A percentile compares a stretch with the other conserved stretches of the same genome.
Conservation (phyloP, 2,329 filamentous ascomycete genomes). For the Orbilia javanica region DNA sequence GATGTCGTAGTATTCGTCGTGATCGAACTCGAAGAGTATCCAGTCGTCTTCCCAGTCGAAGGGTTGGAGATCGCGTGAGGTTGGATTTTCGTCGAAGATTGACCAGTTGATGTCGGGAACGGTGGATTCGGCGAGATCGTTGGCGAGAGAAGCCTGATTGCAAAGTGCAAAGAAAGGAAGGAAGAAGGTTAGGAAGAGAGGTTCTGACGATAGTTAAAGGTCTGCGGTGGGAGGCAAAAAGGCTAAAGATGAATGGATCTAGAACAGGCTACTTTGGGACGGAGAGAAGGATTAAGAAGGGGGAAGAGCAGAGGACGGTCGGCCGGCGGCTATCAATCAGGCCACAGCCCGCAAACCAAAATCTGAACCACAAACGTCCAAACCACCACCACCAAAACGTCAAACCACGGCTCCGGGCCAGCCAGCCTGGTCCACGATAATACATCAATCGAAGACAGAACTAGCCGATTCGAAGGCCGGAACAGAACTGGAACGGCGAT, state of each 20-base stretch:
- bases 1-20: slow-evolving; percentile 57
- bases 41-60: slow-evolving; percentile 57
- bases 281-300: not conserved
- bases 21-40: slow-evolving; percentile 57
- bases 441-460: not conserved
- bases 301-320: not conserved
- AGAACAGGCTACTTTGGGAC: not conserved
- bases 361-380: too few species aligned
- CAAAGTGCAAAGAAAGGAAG: not conserved
- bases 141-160: slow-evolving; percentile 41
- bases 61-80: slow-evolving; percentile 54
- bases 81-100: slow-evolving; percentile 58
- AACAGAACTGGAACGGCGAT: not conserved
- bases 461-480: not conserved
- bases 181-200: not conserved
- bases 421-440: not conserved
- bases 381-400: too few species aligned
- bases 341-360: slow-evolving; percentile 21
- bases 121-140: slow-evolving; percentile 56
- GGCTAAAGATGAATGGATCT: slow-evolving; percentile 7
- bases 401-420: slow-evolving; percentile 15
- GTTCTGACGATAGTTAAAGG: not conserved
- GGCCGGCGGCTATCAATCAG: slow-evolving; percentile 11
- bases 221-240: slow-evolving; percentile 6
- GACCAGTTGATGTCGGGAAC: slow-evolving; percentile 58